Percentiles rank a stretch among this genome's conserved stretches.
Evolutionary conservation across 768 basidiomycete species (phyloP).

Genomic region (Rubroboletus pulcherrimus): DNA sequence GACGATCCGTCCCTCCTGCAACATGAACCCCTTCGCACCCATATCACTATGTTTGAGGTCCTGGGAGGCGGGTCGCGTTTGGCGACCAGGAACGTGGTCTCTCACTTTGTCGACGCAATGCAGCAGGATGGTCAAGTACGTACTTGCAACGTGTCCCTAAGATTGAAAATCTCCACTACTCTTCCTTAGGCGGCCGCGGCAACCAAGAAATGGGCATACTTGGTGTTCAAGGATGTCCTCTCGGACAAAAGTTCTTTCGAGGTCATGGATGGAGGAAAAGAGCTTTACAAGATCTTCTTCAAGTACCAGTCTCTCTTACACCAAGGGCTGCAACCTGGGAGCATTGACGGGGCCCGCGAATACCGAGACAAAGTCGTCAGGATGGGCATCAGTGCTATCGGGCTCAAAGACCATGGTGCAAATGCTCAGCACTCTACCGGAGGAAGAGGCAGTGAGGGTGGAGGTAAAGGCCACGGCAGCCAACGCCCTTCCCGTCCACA

Average conservation of each 20-base stretch:
- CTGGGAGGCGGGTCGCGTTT: neutral
- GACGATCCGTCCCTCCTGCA: constrained; percentile 21
- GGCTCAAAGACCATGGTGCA: neutral
- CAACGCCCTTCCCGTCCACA: neutral
- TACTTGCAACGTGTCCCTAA: neutral
- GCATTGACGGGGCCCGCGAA: neutral
- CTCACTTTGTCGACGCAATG: constrained; percentile 14
- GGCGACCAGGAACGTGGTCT: neutral
- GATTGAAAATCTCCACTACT: neutral
- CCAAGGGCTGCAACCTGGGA: neutral
- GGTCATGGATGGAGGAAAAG: constrained; percentile 3
- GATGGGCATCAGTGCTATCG: constrained; percentile 10
- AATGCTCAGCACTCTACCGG: neutral
- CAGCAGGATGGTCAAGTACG: constrained; percentile 11
- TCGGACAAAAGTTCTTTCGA: neutral
- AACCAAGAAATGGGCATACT: constrained; percentile 12
- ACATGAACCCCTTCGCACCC: constrained; percentile 18
- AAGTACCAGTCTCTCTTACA: constrained; percentile 13
- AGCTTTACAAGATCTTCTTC: constrained; percentile 22
- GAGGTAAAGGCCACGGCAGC: neutral
- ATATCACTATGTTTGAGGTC: neutral
- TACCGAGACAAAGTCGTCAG: neutral
- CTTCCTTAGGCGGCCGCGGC: constrained; percentile 12
- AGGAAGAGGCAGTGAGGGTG: neutral
- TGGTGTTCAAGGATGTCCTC: constrained; percentile 2